Conservation (phyloP, 2,329 filamentous ascomycete species). For the Truncatella angustata region DNA sequence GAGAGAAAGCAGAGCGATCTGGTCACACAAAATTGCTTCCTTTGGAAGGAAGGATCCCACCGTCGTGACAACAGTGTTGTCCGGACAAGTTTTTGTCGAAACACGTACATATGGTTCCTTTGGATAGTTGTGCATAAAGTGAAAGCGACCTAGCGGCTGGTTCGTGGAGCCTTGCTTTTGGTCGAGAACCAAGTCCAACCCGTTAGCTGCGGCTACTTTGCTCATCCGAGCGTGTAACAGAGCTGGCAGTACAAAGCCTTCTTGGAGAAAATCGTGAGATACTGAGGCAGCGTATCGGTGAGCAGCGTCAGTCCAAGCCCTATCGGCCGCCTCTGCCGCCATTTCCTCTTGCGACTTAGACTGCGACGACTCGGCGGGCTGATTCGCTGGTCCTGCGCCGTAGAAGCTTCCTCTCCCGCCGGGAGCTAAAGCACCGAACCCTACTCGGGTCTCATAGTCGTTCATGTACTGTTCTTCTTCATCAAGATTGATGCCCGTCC, state of each 20-base stretch:
- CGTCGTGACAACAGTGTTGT: conserved; percentile 60
- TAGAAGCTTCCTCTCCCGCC: conserved; percentile 59
- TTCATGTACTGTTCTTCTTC: conserved; percentile 84
- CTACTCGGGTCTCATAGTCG: conserved; percentile 54
- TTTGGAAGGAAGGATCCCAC: conserved; percentile 70
- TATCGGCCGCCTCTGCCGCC: conserved; percentile 62
- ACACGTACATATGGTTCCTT: conserved; percentile 52
- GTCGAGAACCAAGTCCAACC: conserved; percentile 55
- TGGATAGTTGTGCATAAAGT: conserved; percentile 46
- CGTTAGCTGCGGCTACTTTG: conserved; percentile 57
- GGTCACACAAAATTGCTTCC: conserved; percentile 74
- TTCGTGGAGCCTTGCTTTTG: conserved; percentile 41
- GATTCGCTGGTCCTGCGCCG: conserved; percentile 64
- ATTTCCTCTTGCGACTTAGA: conserved; percentile 59
- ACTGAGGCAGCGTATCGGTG: conserved; percentile 57
- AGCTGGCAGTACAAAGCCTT: conserved; percentile 66
- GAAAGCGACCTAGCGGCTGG: conserved; percentile 46
- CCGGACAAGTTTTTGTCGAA: conserved; percentile 55
- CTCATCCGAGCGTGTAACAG: conserved; percentile 56
- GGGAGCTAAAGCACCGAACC: conserved; percentile 55
- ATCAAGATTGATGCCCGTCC: conserved; percentile 81
- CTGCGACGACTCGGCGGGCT: conserved; percentile 48
- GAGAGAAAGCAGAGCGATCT: conserved; percentile 78
- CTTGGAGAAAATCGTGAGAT: conserved; percentile 69
- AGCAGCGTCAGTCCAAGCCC: conserved; percentile 65